Percentiles rank a stretch among this genome's conserved stretches.
phyloP scores from a whole-genome alignment of 108 stramenopile species.

The Ochromonas danica region DNA sequence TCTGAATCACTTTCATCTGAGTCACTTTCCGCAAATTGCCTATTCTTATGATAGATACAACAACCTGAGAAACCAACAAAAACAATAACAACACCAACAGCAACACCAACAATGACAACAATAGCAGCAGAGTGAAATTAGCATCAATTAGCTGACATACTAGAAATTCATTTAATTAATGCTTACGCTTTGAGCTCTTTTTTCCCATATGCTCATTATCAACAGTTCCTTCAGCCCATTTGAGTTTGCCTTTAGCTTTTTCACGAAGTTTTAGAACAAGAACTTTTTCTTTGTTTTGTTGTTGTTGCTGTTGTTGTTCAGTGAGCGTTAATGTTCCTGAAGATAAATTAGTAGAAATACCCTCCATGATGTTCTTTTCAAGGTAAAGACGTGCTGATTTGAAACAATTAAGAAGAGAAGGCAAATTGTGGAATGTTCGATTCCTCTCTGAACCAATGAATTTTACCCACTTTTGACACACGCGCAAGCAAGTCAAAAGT shows the following conservation, averaged over 20 bases:
- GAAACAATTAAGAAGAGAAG: too few relatives aligned
- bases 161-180: constrained; percentile 2
- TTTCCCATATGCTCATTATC: constrained; percentile 27
- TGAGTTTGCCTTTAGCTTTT: constrained; percentile 12
- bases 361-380: too few relatives aligned
- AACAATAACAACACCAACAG: background rate
- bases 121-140: too few relatives aligned
- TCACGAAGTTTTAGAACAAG: constrained; percentile 1
- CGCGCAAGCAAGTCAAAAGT: too few relatives aligned
- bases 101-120: background rate
- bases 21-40: constrained; percentile 26
- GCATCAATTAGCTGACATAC: too few relatives aligned
- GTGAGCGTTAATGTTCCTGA: background rate
- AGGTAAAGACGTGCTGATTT: too few relatives aligned
- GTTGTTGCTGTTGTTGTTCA: too few relatives aligned
- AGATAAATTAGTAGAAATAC: too few relatives aligned
- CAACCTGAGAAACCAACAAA: constrained; percentile 28
- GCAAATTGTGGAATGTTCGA: too few relatives aligned
- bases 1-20: constrained; percentile 37
- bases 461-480: too few relatives aligned
- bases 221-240: constrained; percentile 1
- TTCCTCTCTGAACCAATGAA: too few relatives aligned
- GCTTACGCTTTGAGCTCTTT: constrained; percentile 35
- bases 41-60: constrained; percentile 29
- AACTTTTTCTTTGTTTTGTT: background rate